Base-by-base conservation (phyloP, 2,329 filamentous ascomycete species). In the Monosporascus sp. region DNA sequence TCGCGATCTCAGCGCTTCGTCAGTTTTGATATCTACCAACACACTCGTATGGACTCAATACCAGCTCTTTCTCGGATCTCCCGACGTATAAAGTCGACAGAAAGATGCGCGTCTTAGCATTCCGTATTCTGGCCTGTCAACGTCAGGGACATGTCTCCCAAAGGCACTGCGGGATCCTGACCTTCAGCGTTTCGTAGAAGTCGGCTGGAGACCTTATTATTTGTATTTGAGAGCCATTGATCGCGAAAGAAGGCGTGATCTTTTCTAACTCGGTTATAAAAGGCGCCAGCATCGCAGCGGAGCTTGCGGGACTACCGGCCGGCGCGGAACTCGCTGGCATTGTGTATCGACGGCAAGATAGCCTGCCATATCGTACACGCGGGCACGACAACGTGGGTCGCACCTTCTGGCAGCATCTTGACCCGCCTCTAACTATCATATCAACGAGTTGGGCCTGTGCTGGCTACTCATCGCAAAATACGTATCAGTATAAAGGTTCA, bases 71-170 rank as follows among this genome's bases (percentile, higher is more conserved):
- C 72, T 99, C 94, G 2, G 88, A 88, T 70, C 93, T 96, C 58
- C 94, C 94, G 68, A 99, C 94, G 69, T 99, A 99, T 50, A 99
- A 76, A 0, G 94, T 99, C n/a, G 92, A 96, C 49, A 99, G 76
- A 69, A 95, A 99, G 60, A 99, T 87, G 55, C 90, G 83, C 50
- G 75, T 79, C 69, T 90, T 84, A 9, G 94, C 94, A 58, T 81
- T 82, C 50, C 82, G 82, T 66, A 99, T 97, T 74, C 92, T 96
- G 58, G 81, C 74, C 88, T 92, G 56, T 22, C 41, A 56, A 22
- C 40, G 46, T 55, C 41, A 52, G 40, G 26, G 46, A 40, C 47
- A 38, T 19, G 46, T 58, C 52, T 34, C 53, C 45, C 20, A 40
- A 22, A 53, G 49, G 53, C 49, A 34, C 31, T 51, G 34, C 43